Evolutionary conservation across 495 filamentous ascomycete species (phyloP), one percentile per base, ranked within the genome.

Genomic region (Lasiosphaeris hirsuta): DNA sequence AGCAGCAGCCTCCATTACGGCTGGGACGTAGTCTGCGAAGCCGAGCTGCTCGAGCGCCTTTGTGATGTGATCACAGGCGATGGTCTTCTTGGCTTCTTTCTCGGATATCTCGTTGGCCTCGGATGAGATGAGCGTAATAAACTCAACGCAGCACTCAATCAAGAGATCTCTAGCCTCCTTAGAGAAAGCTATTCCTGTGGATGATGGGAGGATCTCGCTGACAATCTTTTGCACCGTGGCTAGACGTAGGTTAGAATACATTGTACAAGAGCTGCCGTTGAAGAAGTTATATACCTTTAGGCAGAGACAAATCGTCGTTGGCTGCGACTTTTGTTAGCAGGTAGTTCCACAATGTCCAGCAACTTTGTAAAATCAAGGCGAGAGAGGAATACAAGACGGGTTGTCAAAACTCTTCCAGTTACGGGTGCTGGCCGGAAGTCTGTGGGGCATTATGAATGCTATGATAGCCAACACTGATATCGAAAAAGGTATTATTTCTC

Each of bases 101-200:
- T 98, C 94, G 13, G 91, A 90, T 60, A 98, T 98, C 63, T 98
- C 94, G 69, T 98, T 98, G 8, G 94, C 95, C 75, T 98, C 92
- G 37, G 90, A 94, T 19, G 92, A 96, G 54, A 98, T 89, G 54
- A 98, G 81, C 9, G 95, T 97, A 71, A 98, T 97, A 77, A 97
- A 98, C 69, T 98, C 94, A 60, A 97, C 94, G 69, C 95, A 98
- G 78, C 93, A 97, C 73, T 97, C 94, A 74, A 97, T 97, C 42
- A 98, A 82, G 4, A 97, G 78, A 64, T 98, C 94, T 49, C 95
- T 85, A 2, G 94, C 90, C 63, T 98, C 94, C 74, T 93, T 95
- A 19, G 90, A 88, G 69, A 97, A 97, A n/a, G 77, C 75, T 19
- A 80, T 63, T 10, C 76, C 76, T 3, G 81, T 83, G 34, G 85